phyloP scores from a whole-genome alignment of 169 alveolate species.

The Babesia gibsoni region DNA sequence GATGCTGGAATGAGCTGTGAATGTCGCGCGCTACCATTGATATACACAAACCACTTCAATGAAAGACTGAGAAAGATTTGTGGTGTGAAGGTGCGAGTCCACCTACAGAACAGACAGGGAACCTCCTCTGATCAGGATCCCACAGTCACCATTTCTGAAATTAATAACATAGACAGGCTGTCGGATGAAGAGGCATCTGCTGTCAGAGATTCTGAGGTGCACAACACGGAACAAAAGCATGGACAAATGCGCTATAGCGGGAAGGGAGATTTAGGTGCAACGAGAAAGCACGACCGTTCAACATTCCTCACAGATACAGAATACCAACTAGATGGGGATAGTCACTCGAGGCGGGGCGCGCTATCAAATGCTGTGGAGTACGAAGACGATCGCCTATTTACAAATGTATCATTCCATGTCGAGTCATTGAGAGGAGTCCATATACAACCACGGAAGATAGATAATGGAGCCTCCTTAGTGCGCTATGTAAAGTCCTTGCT shows the following conservation, averaged over 20 bases:
- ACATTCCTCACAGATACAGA: not conserved
- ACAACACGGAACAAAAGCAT: not conserved
- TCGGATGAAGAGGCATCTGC: not conserved
- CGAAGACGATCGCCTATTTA: constrained; percentile 31
- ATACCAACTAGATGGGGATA: not conserved
- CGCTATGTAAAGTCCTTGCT: constrained; percentile 30
- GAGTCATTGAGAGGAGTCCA: constrained; percentile 53
- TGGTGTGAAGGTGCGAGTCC: constrained; percentile 53
- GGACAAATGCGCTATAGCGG: not conserved
- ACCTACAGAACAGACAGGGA: constrained; percentile 27
- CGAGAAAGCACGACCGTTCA: not conserved
- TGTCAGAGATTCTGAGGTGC: not conserved
- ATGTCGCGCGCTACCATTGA: constrained; percentile 61
- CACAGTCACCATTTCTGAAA: not conserved
- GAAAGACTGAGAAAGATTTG: constrained; percentile 22
- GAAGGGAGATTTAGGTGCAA: not conserved
- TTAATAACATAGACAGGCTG: not conserved
- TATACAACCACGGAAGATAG: constrained; percentile 46
- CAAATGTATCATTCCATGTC: constrained; percentile 42
- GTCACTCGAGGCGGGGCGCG: not conserved
- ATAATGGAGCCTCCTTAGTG: constrained; percentile 37
- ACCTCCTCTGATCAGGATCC: not conserved
- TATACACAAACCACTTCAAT: constrained; percentile 54
- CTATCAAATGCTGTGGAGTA: not conserved
- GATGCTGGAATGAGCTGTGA: constrained; percentile 62